Conservation (phyloP, 306 rosid species). For the Acacia melanoxylon region DNA sequence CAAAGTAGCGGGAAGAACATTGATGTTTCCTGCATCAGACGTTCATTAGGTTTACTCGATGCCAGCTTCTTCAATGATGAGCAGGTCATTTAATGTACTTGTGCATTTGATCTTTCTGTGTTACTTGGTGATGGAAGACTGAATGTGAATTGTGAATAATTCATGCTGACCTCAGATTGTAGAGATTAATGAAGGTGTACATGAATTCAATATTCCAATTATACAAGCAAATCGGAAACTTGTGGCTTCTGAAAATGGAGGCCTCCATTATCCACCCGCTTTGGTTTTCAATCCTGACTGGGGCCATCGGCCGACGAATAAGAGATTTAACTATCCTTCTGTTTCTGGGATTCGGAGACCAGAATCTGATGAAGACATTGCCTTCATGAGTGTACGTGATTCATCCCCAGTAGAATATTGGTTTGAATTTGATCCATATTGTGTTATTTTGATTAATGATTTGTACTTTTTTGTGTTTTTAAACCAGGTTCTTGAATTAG, state of each 20-base stretch:
- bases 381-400: slow-evolving; percentile 67
- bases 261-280: slow-evolving; percentile 45
- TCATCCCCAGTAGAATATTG: background rate
- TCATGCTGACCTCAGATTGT: slow-evolving; percentile 34
- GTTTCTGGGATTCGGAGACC: slow-evolving; percentile 47
- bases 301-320: slow-evolving; percentile 18
- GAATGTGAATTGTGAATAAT: background rate
- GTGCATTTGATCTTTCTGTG: background rate
- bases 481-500: slow-evolving; percentile 71
- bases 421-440: slow-evolving; percentile 23
- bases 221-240: slow-evolving; percentile 44
- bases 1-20: slow-evolving; percentile 9
- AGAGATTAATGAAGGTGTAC: slow-evolving; percentile 46
- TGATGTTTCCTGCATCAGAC: slow-evolving; percentile 34
- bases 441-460: slow-evolving; percentile 13
- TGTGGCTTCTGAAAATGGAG: slow-evolving; percentile 59
- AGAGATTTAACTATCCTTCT: slow-evolving; percentile 56
- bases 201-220: slow-evolving; percentile 44
- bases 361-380: slow-evolving; percentile 64
- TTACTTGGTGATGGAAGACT: background rate
- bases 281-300: slow-evolving; percentile 48
- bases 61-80: slow-evolving; percentile 59
- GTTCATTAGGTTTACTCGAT: slow-evolving; percentile 56
- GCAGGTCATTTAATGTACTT: slow-evolving; percentile 32
- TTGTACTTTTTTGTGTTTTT: background rate